These are phyloP conservation scores for Leccinellum rugosiceps DNA, from an alignment of 768 basidiomycete genomes.

Conservation along the genomic window DNA sequence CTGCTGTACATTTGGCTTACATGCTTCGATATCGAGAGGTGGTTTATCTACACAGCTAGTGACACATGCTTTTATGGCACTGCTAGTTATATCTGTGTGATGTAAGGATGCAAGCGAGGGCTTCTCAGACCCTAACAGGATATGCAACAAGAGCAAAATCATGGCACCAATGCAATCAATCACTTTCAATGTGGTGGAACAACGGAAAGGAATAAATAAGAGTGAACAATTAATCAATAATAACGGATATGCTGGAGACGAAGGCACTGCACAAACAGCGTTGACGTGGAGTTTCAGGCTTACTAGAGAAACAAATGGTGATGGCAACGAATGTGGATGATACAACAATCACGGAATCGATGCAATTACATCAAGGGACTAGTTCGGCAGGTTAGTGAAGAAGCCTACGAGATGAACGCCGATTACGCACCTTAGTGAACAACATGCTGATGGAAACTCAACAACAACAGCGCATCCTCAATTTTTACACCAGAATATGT, in stretches of 20 bases:
- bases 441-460: constrained; percentile 70
- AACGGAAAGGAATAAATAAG: constrained; percentile 22
- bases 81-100: constrained; percentile 3
- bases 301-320: constrained; percentile 10
- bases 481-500: constrained; percentile 55
- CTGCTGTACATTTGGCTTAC: background rate
- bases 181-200: constrained; percentile 3
- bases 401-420: background rate
- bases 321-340: constrained; percentile 11
- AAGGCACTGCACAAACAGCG: constrained; percentile 9
- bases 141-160: constrained; percentile 17
- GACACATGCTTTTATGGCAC: constrained; percentile 13
- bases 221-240: constrained; percentile 34
- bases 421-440: constrained; percentile 42
- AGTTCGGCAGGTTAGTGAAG: constrained; percentile 10
- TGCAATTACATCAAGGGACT: constrained; percentile 15
- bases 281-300: constrained; percentile 6
- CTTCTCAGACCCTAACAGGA: constrained; percentile 9
- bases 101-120: constrained; percentile 13
- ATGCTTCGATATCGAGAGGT: constrained; percentile 10
- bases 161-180: constrained; percentile 8
- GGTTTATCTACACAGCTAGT: constrained; percentile 19
- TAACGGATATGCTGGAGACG: constrained; percentile 31
- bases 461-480: constrained; percentile 71
- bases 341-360: constrained; percentile 19